Percentiles rank a stretch among this genome's conserved stretches.
Evolutionary conservation across 2,329 filamentous ascomycete genomes (phyloP).

Genomic region (Aspergillus intermedius): DNA sequence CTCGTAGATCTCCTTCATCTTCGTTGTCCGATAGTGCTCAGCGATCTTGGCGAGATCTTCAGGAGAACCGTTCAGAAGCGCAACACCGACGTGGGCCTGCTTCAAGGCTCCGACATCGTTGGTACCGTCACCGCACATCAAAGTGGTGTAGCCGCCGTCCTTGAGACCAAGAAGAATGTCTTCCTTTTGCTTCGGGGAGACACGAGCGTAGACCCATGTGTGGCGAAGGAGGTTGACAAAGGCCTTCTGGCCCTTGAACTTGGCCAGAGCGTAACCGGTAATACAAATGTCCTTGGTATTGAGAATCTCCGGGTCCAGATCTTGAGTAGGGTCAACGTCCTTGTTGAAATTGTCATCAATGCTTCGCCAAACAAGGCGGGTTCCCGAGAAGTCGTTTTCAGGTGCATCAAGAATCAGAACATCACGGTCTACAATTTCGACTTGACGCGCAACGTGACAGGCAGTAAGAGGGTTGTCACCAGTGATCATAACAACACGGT

Average conservation of each 20-base stretch:
- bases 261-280: constrained; percentile 85
- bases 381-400: constrained; percentile 74
- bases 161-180: constrained; percentile 95
- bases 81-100: constrained; percentile 95
- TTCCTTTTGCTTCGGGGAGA: constrained; percentile 98
- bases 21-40: constrained; percentile 87
- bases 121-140: constrained; percentile 98
- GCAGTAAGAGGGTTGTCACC: constrained; percentile 96
- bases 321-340: constrained; percentile 73
- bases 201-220: constrained; percentile 95
- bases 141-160: constrained; percentile 92
- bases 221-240: constrained; percentile 74
- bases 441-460: constrained; percentile 87
- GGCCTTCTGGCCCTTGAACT: constrained; percentile 75
- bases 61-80: constrained; percentile 86
- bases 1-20: constrained; percentile 98
- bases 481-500: constrained; percentile 98
- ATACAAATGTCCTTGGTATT: constrained; percentile 86
- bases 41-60: constrained; percentile 87
- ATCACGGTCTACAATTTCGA: constrained; percentile 95
- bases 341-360: constrained; percentile 86
- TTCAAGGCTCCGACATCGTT: constrained; percentile 97
- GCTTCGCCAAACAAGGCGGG: constrained; percentile 86
- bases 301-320: constrained; percentile 74
- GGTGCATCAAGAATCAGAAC: constrained; percentile 92